A percentile compares a stretch with the other conserved stretches of the same genome.
These are phyloP conservation scores for Rehmannia glutinosa DNA, from an alignment of 257 asterid genomes.

Conservation along the genomic window DNA sequence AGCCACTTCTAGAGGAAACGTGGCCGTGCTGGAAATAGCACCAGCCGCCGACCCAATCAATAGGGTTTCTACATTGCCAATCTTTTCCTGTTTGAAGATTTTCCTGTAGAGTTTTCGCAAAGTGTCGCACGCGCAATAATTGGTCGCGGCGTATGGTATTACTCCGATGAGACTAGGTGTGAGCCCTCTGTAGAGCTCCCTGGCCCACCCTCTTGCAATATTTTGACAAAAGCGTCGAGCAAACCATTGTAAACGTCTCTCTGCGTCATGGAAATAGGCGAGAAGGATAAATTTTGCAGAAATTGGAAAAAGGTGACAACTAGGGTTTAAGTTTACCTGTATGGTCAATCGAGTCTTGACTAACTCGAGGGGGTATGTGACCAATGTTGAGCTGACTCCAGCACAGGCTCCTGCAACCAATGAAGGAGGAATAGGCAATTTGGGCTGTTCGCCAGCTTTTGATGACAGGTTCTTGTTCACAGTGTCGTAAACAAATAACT, in stretches of 20 bases:
- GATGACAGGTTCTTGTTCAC: constrained; percentile 76
- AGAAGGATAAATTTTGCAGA: not conserved
- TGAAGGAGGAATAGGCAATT: constrained; percentile 75
- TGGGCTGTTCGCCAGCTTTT: constrained; percentile 57
- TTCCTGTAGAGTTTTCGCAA: constrained; percentile 58
- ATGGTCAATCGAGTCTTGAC: constrained; percentile 90
- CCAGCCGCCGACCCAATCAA: constrained; percentile 89
- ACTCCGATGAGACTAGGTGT: constrained; percentile 89
- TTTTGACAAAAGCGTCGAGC: constrained; percentile 78
- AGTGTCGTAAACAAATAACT: constrained; percentile 89
- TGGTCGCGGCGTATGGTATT: constrained; percentile 85
- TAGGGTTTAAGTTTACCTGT: constrained; percentile 46
- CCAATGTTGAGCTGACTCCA: constrained; percentile 87
- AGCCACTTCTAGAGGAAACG: constrained; percentile 93
- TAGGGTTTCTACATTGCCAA: constrained; percentile 88
- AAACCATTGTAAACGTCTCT: constrained; percentile 73
- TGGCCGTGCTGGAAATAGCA: constrained; percentile 90
- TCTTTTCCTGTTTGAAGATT: constrained; percentile 54
- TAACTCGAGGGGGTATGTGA: constrained; percentile 93
- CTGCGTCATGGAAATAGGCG: constrained; percentile 28
- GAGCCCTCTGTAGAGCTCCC: constrained; percentile 91
- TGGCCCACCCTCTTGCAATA: constrained; percentile 78
- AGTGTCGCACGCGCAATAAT: constrained; percentile 84
- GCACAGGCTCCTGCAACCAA: constrained; percentile 94
- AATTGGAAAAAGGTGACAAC: not conserved